Evolutionary conservation across 257 asterid species (phyloP).

Genomic region (Gentiana dahurica): DNA sequence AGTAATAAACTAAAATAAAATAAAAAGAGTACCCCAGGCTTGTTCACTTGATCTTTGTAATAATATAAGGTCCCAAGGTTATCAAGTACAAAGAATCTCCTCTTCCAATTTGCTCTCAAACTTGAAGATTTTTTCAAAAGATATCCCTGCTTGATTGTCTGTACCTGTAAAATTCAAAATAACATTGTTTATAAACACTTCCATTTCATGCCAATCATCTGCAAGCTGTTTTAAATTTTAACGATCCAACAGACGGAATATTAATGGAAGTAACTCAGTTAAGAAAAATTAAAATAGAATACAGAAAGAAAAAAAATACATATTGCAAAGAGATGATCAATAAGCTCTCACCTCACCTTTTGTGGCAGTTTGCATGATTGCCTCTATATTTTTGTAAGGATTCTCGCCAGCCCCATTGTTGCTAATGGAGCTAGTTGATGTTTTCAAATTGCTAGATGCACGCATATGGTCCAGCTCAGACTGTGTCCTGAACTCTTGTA

Average conservation of each 20-base stretch:
- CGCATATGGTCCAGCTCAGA: conserved; percentile 63
- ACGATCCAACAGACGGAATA: background rate
- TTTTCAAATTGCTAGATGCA: conserved; percentile 49
- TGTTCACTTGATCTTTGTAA: conserved; percentile 71
- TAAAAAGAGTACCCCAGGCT: conserved; percentile 48
- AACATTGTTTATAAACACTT: too few species aligned
- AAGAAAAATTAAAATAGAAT: background rate
- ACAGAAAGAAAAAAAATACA: too few species aligned
- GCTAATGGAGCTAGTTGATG: conserved; percentile 49
- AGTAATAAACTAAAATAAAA: conserved; percentile 6
- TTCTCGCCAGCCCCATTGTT: conserved; percentile 53
- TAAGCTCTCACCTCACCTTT: conserved; percentile 72
- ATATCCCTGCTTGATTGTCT: conserved; percentile 91
- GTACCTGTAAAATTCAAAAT: conserved; percentile 36
- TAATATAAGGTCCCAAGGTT: conserved; percentile 82
- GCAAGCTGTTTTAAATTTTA: background rate
- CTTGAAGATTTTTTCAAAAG: conserved; percentile 85
- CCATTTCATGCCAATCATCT: background rate
- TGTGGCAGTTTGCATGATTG: conserved; percentile 61
- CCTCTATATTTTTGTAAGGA: conserved; percentile 59
- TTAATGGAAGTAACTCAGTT: conserved; percentile 9
- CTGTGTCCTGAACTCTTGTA: conserved; percentile 93
- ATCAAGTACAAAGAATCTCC: conserved; percentile 92
- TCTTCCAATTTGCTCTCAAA: conserved; percentile 96
- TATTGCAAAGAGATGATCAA: too few species aligned